A percentile compares a stretch with the other conserved stretches of the same genome.
Conservation (phyloP, 2,329 filamentous ascomycete genomes). For the Dactylellina sp. region DNA sequence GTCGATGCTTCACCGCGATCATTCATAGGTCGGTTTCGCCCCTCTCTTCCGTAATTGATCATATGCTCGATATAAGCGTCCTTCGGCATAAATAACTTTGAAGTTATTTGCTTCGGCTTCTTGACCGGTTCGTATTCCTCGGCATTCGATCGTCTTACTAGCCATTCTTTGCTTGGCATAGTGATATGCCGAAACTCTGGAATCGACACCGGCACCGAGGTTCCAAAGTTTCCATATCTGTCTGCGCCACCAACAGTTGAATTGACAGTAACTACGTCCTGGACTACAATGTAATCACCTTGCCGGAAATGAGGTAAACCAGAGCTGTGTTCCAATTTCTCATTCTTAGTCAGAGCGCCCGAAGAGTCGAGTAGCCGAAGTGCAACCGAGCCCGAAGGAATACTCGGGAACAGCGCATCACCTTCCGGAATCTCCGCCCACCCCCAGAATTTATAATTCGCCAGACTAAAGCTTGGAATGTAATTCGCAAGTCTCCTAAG, state of each 20-base stretch:
- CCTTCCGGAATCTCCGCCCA: constrained; percentile 26
- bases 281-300: constrained; percentile 15
- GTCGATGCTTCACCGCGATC: no score
- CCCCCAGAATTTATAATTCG: constrained; percentile 14
- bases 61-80: not conserved
- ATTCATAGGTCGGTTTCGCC: no score
- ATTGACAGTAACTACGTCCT: constrained; percentile 2
- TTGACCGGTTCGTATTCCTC: not conserved
- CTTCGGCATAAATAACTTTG: not conserved
- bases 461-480: constrained; percentile 4
- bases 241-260: not conserved
- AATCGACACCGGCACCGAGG: not conserved
- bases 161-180: not conserved
- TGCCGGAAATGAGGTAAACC: not conserved
- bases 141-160: not conserved
- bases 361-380: not conserved
- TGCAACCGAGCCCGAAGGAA: not conserved
- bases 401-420: constrained; percentile 2
- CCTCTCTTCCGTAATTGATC: no score
- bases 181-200: not conserved
- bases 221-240: not conserved
- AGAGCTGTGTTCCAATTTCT: no score
- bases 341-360: no score
- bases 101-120: no score
- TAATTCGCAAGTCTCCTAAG: not conserved